Percentiles rank a stretch among this genome's conserved stretches.
These are phyloP conservation scores for Coelastrella sp. DNA, from an alignment of 139 green algal species.

Conservation along the genomic window DNA sequence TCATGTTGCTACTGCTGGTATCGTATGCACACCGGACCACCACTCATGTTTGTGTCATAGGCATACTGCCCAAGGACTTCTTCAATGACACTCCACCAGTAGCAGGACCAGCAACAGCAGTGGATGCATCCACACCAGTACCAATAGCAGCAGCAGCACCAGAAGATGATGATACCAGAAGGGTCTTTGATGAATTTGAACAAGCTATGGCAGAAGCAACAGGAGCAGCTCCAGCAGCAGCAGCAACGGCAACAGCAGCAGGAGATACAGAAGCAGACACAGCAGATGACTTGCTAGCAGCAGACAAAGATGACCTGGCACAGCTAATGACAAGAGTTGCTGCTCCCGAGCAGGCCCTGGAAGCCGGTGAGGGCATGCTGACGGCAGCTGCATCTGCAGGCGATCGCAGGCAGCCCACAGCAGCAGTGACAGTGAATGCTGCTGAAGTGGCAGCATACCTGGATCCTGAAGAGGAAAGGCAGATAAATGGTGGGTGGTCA, in stretches of 20 bases:
- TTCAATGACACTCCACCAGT: background rate
- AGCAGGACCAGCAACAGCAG: background rate
- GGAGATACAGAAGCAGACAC: background rate
- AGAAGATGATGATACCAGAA: too few relatives aligned
- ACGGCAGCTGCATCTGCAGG: background rate
- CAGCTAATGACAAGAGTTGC: background rate
- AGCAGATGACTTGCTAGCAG: background rate
- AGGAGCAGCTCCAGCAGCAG: background rate
- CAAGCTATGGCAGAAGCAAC: background rate
- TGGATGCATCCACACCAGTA: background rate
- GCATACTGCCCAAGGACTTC: background rate
- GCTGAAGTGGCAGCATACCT: background rate
- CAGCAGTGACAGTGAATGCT: background rate
- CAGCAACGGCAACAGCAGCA: background rate
- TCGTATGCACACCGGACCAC: too few relatives aligned
- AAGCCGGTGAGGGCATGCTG: background rate
- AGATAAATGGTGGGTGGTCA: background rate
- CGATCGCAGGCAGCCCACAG: background rate
- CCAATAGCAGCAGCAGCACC: background rate
- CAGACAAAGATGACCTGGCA: background rate
- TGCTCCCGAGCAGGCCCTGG: background rate
- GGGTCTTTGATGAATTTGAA: too few relatives aligned
- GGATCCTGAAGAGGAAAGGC: background rate
- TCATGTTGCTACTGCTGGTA: too few relatives aligned
- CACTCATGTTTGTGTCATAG: background rate